Percentiles rank a stretch among this genome's conserved stretches.
These are phyloP conservation scores for Aspergillus egyptiacus DNA, from an alignment of 495 filamentous ascomycete genomes.

Conservation along the genomic window DNA sequence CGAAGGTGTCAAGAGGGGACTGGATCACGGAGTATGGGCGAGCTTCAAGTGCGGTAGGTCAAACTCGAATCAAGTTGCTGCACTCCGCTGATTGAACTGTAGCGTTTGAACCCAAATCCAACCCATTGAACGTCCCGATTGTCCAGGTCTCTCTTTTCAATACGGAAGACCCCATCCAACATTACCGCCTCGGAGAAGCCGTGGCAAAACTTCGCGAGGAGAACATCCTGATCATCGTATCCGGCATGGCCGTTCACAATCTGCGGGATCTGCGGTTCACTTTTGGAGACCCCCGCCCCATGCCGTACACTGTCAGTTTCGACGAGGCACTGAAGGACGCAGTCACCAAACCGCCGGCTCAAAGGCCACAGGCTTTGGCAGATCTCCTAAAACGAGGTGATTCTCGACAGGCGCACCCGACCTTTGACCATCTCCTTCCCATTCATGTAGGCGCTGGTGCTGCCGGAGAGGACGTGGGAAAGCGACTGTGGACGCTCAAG, in stretches of 20 bases:
- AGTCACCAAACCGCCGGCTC: conserved; percentile 44
- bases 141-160: conserved; percentile 76
- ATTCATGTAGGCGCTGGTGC: conserved; percentile 70
- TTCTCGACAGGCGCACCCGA: conserved; percentile 72
- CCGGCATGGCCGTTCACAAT: conserved; percentile 88
- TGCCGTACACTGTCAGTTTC: conserved; percentile 69
- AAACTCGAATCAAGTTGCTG: background rate
- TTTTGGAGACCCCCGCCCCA: conserved; percentile 37
- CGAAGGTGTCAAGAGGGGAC: conserved; percentile 57
- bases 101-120: conserved; percentile 65
- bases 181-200: conserved; percentile 67
- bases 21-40: conserved; percentile 80
- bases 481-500: conserved; percentile 57
- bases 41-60: conserved; percentile 57
- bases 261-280: conserved; percentile 56
- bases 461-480: conserved; percentile 55
- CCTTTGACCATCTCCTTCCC: conserved; percentile 75
- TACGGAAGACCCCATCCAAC: conserved; percentile 61
- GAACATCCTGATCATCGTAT: conserved; percentile 65
- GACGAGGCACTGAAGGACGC: conserved; percentile 74
- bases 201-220: conserved; percentile 63
- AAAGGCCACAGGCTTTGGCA: conserved; percentile 56
- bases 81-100: background rate
- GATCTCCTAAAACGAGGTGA: conserved; percentile 56
- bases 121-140: conserved; percentile 70